Conservation (phyloP, 106 monocot species). For the Dendrobium officinale region DNA sequence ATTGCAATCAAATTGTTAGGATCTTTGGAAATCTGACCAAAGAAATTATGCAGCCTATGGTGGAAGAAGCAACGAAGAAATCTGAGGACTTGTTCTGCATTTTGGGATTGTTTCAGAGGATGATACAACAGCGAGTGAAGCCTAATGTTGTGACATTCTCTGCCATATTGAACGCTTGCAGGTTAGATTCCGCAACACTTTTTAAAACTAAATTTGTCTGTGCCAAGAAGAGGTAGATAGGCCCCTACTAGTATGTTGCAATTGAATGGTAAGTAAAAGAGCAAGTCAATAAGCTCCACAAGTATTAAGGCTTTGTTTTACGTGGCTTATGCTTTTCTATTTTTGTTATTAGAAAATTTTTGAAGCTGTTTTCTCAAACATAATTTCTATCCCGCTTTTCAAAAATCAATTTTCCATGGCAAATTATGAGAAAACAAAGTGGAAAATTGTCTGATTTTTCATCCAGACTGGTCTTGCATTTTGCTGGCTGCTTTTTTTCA, state of each 20-base stretch:
- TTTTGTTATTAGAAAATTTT: no score
- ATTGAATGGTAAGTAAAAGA: no score
- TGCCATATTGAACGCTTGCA: slow-evolving; percentile 97
- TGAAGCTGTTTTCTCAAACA: no score
- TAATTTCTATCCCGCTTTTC: no score
- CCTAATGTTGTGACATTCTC: slow-evolving; percentile 99
- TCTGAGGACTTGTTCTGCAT: slow-evolving; percentile 82
- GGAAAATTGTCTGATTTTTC: no score
- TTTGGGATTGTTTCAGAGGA: slow-evolving; percentile 77
- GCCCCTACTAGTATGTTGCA: background rate
- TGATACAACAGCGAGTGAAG: slow-evolving; percentile 74
- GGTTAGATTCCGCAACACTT: slow-evolving; percentile 22
- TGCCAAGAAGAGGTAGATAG: background rate
- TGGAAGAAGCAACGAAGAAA: slow-evolving; percentile 40
- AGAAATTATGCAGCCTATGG: slow-evolving; percentile 23
- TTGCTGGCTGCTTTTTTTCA: no score
- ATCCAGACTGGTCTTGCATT: no score
- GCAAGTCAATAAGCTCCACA: no score
- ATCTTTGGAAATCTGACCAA: slow-evolving; percentile 35
- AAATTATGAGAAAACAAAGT: no score
- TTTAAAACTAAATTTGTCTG: background rate
- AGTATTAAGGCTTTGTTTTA: no score
- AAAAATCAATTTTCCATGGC: no score
- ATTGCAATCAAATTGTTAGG: slow-evolving; percentile 18
- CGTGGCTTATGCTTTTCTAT: no score